Evolutionary conservation across 2,329 filamentous ascomycete genomes (phyloP).

Genomic region (Pyrenochaeta sp.): DNA sequence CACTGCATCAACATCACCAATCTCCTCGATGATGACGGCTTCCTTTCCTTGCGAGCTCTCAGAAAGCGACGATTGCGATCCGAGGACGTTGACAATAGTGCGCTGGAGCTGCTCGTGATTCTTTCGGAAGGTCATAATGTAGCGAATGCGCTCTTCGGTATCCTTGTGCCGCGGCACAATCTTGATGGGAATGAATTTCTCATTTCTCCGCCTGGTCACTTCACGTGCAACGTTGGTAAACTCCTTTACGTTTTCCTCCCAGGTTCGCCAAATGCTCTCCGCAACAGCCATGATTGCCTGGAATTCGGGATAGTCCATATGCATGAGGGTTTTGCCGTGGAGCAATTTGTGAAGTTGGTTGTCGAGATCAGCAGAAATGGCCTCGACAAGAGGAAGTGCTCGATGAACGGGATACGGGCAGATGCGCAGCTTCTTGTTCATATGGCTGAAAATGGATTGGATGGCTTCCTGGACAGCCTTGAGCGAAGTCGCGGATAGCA

Average conservation of each 20-base stretch:
- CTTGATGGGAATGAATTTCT: conserved; percentile 99
- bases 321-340: conserved; percentile 85
- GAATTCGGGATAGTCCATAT: conserved; percentile 92
- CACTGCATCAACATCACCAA: conserved; percentile 95
- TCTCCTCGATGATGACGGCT: conserved; percentile 83
- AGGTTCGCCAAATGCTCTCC: conserved; percentile 85
- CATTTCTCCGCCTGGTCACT: conserved; percentile 88
- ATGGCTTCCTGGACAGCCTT: conserved; percentile 89
- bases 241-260: conserved; percentile 96
- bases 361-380: conserved; percentile 93
- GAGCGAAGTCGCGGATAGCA: conserved; percentile 89
- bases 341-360: conserved; percentile 84
- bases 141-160: conserved; percentile 88
- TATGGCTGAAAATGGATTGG: conserved; percentile 86
- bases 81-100: conserved; percentile 96
- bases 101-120: conserved; percentile 97
- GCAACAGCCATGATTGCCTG: conserved; percentile 82
- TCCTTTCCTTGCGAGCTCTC: conserved; percentile 42
- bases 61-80: conserved; percentile 62
- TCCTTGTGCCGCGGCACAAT: conserved; percentile 86
- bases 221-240: conserved; percentile 98
- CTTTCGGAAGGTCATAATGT: conserved; percentile 91
- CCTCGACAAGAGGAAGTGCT: conserved; percentile 92
- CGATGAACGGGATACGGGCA: conserved; percentile 94
- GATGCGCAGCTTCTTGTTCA: conserved; percentile 97